phyloP scores from a whole-genome alignment of 371 early-diverging fungal genomes.

The Apophysomyces trapeziformis region DNA sequence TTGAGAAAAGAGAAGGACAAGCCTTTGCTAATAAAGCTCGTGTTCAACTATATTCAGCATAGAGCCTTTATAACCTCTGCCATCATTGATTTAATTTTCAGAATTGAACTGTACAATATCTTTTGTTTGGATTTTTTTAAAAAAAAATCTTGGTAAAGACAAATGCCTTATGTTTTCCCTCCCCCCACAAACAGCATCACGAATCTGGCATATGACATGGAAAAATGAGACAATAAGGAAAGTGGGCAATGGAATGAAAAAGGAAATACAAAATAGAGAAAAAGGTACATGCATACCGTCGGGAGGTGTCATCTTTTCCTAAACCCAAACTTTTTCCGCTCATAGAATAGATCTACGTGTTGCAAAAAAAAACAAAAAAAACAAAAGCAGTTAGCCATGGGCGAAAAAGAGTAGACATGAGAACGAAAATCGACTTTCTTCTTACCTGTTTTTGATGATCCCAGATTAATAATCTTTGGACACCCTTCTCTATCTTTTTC shows the following conservation, averaged over 20 bases:
- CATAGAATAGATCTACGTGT: constrained; percentile 82
- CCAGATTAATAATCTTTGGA: constrained; percentile 93
- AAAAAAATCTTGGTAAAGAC: too few relatives aligned
- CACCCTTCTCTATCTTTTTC: constrained; percentile 98
- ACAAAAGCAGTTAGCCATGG: background rate
- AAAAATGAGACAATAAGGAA: too few relatives aligned
- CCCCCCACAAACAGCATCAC: too few relatives aligned
- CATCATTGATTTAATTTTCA: too few relatives aligned
- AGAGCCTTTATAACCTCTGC: too few relatives aligned
- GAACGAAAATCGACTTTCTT: constrained; percentile 1
- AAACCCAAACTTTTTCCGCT: constrained; percentile 92
- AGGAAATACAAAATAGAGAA: background rate
- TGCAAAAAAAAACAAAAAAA: background rate
- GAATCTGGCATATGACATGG: too few relatives aligned
- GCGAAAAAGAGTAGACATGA: background rate
- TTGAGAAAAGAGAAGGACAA: too few relatives aligned
- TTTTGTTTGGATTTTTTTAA: too few relatives aligned
- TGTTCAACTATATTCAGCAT: too few relatives aligned
- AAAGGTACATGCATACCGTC: background rate
- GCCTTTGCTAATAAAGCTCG: too few relatives aligned
- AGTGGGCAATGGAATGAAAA: background rate
- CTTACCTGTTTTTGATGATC: constrained; percentile 71
- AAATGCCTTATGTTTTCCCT: too few relatives aligned
- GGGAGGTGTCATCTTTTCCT: constrained; percentile 56
- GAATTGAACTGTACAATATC: too few relatives aligned